These are phyloP conservation scores for Sporobolus alterniflorus DNA, from an alignment of 202 grass and related monocot species.

Conservation along the genomic window DNA sequence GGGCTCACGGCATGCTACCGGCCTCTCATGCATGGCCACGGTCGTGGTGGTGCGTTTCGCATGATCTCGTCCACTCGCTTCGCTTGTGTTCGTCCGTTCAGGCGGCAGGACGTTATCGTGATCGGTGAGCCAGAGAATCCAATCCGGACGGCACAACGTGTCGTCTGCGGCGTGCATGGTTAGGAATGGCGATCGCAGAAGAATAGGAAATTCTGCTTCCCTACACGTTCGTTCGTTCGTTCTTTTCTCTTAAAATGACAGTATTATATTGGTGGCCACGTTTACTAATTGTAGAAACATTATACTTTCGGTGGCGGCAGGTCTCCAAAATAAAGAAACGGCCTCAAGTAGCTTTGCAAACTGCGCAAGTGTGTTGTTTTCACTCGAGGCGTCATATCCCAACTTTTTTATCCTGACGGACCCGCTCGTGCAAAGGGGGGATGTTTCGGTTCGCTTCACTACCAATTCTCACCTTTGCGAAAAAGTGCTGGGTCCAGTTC, in stretches of 20 bases:
- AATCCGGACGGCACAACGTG: background rate
- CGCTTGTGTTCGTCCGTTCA: background rate
- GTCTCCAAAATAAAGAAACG: no score
- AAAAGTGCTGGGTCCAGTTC: background rate
- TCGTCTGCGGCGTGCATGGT: background rate
- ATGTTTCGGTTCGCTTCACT: background rate
- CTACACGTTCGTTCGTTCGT: background rate
- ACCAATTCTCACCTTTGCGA: background rate
- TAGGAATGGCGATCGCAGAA: background rate
- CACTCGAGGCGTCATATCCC: background rate
- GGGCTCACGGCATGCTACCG: no score
- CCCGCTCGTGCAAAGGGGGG: slow-evolving; percentile 40
- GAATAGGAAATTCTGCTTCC: background rate
- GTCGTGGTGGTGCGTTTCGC: background rate
- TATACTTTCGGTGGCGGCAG: background rate
- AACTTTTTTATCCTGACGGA: background rate
- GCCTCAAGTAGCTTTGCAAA: background rate
- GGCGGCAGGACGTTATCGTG: background rate
- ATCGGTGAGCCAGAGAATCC: background rate
- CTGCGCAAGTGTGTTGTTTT: background rate
- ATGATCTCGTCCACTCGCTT: background rate
- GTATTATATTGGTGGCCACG: background rate
- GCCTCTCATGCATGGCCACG: no score
- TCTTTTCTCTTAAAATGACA: background rate
- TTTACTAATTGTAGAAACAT: background rate